Percentiles rank a stretch among this genome's conserved stretches.
These are phyloP conservation scores for Pseudocercospora fijiensis DNA, from an alignment of 2,329 filamentous ascomycete genomes.

Conservation along the genomic window DNA sequence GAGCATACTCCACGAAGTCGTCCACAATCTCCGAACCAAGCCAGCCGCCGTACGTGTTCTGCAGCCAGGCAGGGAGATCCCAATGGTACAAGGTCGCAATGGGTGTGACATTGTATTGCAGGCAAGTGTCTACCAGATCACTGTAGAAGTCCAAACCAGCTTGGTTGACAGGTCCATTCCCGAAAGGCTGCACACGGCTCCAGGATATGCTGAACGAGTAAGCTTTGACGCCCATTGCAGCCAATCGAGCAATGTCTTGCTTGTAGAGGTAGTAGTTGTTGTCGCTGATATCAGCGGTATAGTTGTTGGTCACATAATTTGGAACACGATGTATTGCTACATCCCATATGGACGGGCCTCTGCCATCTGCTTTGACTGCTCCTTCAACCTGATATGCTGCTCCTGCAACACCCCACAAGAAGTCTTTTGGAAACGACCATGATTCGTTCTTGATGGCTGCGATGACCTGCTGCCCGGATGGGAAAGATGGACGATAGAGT, in stretches of 20 bases:
- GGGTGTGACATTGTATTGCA: conserved; percentile 47
- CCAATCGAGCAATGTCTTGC: conserved; percentile 40
- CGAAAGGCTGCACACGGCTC: conserved; percentile 52
- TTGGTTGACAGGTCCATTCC: conserved; percentile 48
- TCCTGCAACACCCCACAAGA: conserved; percentile 37
- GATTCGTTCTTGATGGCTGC: conserved; percentile 35
- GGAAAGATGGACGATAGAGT: conserved; percentile 37
- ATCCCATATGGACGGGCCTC: conserved; percentile 31
- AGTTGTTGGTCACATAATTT: conserved; percentile 45
- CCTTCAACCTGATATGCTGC: conserved; percentile 38
- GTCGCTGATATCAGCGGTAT: conserved; percentile 33
- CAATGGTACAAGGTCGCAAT: conserved; percentile 49
- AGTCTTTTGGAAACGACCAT: conserved; percentile 34
- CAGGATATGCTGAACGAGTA: conserved; percentile 50
- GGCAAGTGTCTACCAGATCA: conserved; percentile 43
- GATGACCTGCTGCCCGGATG: conserved; percentile 37
- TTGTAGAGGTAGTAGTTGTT: conserved; percentile 49
- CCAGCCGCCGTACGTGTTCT: conserved; percentile 41
- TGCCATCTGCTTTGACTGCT: conserved; percentile 34
- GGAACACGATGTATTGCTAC: conserved; percentile 38
- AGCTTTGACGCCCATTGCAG: conserved; percentile 39
- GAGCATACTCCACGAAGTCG: conserved; percentile 44
- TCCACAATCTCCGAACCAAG: conserved; percentile 38
- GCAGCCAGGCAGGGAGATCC: conserved; percentile 36
- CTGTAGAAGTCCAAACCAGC: conserved; percentile 50